These are phyloP conservation scores for Malus hybrid DNA, from an alignment of 331 rosid genomes.

Conservation along the genomic window DNA sequence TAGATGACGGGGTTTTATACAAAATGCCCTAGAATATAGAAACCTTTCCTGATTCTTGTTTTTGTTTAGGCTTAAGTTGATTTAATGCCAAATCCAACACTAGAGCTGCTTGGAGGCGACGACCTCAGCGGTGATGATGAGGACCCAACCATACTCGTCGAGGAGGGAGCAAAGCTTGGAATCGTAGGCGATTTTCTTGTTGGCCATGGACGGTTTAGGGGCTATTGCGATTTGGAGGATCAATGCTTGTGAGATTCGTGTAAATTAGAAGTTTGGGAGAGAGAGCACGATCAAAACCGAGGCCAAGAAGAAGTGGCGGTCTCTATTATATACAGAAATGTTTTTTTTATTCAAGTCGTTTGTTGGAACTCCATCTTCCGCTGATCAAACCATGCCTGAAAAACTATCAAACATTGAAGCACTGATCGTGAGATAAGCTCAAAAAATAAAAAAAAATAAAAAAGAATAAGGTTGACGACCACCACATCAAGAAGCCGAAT, in stretches of 20 bases:
- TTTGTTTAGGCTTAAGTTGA: too few relatives aligned
- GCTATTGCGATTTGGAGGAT: constrained; percentile 19
- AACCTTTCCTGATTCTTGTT: too few relatives aligned
- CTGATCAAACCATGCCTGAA: constrained; percentile 57
- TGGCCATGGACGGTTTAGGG: constrained; percentile 57
- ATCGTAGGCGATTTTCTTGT: constrained; percentile 71
- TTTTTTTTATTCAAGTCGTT: too few relatives aligned
- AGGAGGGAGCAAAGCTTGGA: constrained; percentile 62
- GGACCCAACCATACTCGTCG: constrained; percentile 62
- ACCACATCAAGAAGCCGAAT: constrained; percentile 38
- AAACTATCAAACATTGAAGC: constrained; percentile 64
- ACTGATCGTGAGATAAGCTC: constrained; percentile 67
- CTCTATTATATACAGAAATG: too few relatives aligned
- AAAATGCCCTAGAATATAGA: too few relatives aligned
- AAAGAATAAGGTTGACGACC: constrained; percentile 52
- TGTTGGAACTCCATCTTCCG: constrained; percentile 50
- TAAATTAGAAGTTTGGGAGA: too few relatives aligned
- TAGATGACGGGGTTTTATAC: too few relatives aligned
- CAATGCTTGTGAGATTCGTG: too few relatives aligned
- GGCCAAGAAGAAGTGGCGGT: too few relatives aligned
- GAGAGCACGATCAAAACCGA: too few relatives aligned
- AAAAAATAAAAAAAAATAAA: constrained; percentile 18
- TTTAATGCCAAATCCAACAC: too few relatives aligned
- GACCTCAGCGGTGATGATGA: constrained; percentile 72
- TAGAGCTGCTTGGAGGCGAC: constrained; percentile 78